These are phyloP conservation scores for Venturia nashicola DNA, from an alignment of 2,329 filamentous ascomycete genomes.

Conservation along the genomic window DNA sequence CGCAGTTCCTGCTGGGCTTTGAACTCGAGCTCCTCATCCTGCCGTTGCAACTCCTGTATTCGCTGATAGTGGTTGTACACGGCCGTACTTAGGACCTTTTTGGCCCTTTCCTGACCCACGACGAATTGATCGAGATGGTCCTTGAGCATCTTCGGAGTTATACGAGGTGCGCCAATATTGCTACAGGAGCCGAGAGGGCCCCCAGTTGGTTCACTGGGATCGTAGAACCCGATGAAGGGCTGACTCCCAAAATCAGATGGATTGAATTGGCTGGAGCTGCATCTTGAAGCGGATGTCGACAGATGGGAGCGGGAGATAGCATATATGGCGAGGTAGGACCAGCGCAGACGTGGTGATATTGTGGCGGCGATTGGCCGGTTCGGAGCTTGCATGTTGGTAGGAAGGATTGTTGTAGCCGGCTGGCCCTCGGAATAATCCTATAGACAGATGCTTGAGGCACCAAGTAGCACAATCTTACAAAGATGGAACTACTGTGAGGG, in stretches of 20 bases:
- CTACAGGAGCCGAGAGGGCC: slow-evolving; percentile 51
- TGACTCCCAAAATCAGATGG: slow-evolving; percentile 52
- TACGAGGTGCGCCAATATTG: slow-evolving; percentile 42
- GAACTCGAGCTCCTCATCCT: slow-evolving; percentile 69
- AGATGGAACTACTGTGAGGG: neutral
- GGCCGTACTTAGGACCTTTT: slow-evolving; percentile 84
- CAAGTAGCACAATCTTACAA: neutral
- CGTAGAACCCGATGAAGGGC: slow-evolving; percentile 50
- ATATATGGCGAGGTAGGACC: slow-evolving; percentile 23
- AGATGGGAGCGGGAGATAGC: slow-evolving; percentile 18
- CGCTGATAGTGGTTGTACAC: slow-evolving; percentile 96
- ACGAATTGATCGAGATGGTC: slow-evolving; percentile 91
- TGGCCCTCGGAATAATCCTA: neutral
- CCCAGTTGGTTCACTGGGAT: slow-evolving; percentile 46
- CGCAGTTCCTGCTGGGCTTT: slow-evolving; percentile 57
- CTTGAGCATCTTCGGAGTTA: slow-evolving; percentile 61
- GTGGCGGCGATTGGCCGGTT: slow-evolving; percentile 15
- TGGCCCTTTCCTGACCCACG: slow-evolving; percentile 86
- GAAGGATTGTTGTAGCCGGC: slow-evolving; percentile 9
- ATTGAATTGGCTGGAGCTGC: slow-evolving; percentile 38
- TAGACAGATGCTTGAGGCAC: neutral
- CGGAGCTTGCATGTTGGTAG: slow-evolving; percentile 9
- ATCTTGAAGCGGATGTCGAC: slow-evolving; percentile 21
- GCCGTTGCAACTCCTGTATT: slow-evolving; percentile 61
- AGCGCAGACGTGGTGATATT: slow-evolving; percentile 13